These are phyloP conservation scores for Fraxinus platypoda DNA, from an alignment of 305 asterid genomes.

Conservation along the genomic window DNA sequence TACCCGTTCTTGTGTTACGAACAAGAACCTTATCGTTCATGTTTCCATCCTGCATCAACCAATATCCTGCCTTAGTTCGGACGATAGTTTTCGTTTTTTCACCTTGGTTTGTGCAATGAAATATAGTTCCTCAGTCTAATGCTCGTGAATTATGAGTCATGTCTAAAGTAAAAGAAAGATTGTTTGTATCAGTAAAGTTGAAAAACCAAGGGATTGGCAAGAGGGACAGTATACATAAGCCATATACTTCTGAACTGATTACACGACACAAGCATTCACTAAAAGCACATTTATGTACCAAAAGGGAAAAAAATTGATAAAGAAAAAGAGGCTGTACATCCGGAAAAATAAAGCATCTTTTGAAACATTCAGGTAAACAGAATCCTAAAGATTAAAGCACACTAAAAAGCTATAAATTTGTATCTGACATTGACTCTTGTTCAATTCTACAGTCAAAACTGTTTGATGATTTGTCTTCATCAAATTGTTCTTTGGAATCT, in stretches of 20 bases:
- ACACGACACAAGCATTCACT: conserved; percentile 12
- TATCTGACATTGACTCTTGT: conserved; percentile 31
- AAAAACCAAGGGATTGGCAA: conserved; percentile 15
- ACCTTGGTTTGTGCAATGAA: neutral
- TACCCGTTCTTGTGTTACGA: too few relatives aligned
- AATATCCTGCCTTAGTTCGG: neutral
- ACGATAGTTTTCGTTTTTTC: neutral
- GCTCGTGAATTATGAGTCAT: neutral
- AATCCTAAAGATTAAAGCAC: conserved; percentile 31
- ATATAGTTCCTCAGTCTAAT: neutral
- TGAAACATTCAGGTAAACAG: conserved; percentile 39
- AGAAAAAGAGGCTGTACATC: conserved; percentile 14
- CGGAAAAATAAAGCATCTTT: conserved; percentile 41
- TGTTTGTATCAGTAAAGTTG: conserved; percentile 23
- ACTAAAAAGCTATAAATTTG: conserved; percentile 19
- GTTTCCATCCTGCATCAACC: too few relatives aligned
- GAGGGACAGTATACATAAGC: neutral
- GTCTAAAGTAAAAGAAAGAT: neutral
- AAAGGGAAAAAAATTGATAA: conserved; percentile 1
- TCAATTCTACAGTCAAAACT: conserved; percentile 29
- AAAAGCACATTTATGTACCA: conserved; percentile 27
- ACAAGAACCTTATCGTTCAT: too few relatives aligned
- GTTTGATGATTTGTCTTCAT: conserved; percentile 38
- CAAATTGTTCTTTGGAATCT: conserved; percentile 36
- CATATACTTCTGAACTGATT: neutral